Evolutionary conservation across 2,329 filamentous ascomycete species (phyloP).

Genomic region (Hypoxylon sp.): DNA sequence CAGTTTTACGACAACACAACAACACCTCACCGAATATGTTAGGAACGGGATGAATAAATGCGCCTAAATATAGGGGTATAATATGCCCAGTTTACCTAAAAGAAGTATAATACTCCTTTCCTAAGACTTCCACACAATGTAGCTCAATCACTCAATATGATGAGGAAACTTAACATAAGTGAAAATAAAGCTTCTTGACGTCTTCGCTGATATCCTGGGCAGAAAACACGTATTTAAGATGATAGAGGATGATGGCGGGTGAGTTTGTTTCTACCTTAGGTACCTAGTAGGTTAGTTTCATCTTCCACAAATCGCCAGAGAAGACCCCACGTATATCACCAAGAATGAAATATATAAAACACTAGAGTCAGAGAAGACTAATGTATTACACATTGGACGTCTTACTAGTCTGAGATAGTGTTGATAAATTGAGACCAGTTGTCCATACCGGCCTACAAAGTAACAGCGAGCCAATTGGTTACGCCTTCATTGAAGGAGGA

Average conservation of each 20-base stretch:
- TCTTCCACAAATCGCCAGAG: not conserved
- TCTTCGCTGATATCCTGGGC: not conserved
- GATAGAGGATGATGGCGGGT: not conserved
- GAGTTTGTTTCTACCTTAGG: not conserved
- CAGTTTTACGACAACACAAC: not conserved
- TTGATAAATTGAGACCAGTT: not conserved
- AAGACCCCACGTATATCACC: not conserved
- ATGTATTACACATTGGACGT: conserved; percentile 2
- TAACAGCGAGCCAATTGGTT: not conserved
- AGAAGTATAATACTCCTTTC: not conserved
- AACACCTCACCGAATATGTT: not conserved
- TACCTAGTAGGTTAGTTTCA: no score
- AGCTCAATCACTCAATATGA: not conserved
- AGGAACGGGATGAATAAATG: not conserved
- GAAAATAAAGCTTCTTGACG: not conserved
- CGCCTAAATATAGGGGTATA: no score
- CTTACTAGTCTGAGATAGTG: not conserved
- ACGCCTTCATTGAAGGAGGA: not conserved
- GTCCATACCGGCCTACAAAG: not conserved
- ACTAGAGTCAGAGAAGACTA: not conserved
- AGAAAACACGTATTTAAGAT: not conserved
- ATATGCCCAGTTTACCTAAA: not conserved
- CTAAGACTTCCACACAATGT: not conserved
- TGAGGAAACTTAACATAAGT: not conserved
- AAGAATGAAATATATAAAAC: not conserved